Conservation (phyloP, 768 basidiomycete species). For the Tephrocybe sp. region DNA sequence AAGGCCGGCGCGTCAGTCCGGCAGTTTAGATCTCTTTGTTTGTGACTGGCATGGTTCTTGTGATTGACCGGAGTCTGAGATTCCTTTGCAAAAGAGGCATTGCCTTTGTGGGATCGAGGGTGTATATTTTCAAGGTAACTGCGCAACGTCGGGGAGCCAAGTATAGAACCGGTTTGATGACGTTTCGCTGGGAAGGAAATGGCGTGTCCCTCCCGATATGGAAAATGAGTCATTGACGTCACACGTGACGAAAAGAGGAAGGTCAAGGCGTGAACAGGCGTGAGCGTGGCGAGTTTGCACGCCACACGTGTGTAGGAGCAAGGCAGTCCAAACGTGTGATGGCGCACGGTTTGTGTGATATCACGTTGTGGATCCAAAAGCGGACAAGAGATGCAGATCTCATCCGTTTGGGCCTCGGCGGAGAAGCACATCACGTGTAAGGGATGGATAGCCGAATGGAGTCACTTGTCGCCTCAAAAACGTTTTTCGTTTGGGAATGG, state of each 20-base stretch:
- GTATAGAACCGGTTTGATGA: neutral
- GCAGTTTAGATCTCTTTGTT: neutral
- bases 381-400: conserved; percentile 12
- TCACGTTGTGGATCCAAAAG: conserved; percentile 1
- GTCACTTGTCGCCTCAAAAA: conserved; percentile 35
- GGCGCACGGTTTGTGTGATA: conserved; percentile 18
- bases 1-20: neutral
- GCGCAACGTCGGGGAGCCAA: neutral
- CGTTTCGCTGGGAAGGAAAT: conserved; percentile 1
- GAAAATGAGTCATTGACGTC: conserved; percentile 13
- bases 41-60: neutral
- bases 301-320: conserved; percentile 26
- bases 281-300: conserved; percentile 22
- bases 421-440: conserved; percentile 19
- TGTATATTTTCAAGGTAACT: neutral
- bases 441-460: conserved; percentile 25
- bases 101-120: neutral
- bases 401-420: conserved; percentile 14
- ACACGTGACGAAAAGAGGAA: conserved; percentile 6
- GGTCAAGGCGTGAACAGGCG: neutral
- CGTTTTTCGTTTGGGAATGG: conserved; percentile 35
- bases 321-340: conserved; percentile 32
- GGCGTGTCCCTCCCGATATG: neutral
- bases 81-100: neutral
- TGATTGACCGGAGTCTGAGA: neutral